These are phyloP conservation scores for Parafenestella ontariensis DNA, from an alignment of 2,329 filamentous ascomycete genomes.

Conservation along the genomic window DNA sequence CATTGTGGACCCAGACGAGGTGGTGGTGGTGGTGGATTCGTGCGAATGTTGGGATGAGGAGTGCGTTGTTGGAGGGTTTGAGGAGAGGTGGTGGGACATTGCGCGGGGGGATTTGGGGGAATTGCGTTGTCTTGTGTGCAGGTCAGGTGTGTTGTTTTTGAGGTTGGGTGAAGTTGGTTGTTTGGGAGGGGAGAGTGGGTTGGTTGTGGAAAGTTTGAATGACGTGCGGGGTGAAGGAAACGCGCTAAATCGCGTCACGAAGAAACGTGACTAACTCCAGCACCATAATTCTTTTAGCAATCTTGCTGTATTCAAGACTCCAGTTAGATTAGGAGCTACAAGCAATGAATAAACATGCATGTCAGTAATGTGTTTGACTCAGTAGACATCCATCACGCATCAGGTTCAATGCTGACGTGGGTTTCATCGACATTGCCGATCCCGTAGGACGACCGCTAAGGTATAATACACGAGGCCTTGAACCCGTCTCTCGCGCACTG, in stretches of 20 bases:
- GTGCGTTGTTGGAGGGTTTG: background rate
- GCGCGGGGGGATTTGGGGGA: background rate
- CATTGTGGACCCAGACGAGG: constrained; percentile 17
- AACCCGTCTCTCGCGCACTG: constrained; percentile 18
- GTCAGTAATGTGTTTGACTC: no score
- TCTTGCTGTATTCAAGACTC: no score
- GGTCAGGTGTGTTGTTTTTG: background rate
- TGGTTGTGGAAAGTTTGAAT: constrained; percentile 7
- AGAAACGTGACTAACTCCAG: constrained; percentile 38
- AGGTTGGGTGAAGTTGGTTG: background rate
- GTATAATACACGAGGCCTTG: constrained; percentile 32
- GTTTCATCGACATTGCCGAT: constrained; percentile 11
- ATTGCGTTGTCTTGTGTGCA: background rate
- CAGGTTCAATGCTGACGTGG: background rate
- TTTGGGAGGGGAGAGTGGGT: constrained; percentile 1
- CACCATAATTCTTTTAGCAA: no score
- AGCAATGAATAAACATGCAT: no score
- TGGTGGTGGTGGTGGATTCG: background rate
- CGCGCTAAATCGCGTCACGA: constrained; percentile 30
- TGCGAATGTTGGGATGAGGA: background rate
- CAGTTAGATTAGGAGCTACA: no score
- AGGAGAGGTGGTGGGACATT: constrained; percentile 12
- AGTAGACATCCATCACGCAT: background rate
- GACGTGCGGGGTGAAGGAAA: constrained; percentile 14
- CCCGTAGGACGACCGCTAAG: constrained; percentile 10